Conservation (phyloP, 129 eudicot species). For the Oenanthe sinensis region DNA sequence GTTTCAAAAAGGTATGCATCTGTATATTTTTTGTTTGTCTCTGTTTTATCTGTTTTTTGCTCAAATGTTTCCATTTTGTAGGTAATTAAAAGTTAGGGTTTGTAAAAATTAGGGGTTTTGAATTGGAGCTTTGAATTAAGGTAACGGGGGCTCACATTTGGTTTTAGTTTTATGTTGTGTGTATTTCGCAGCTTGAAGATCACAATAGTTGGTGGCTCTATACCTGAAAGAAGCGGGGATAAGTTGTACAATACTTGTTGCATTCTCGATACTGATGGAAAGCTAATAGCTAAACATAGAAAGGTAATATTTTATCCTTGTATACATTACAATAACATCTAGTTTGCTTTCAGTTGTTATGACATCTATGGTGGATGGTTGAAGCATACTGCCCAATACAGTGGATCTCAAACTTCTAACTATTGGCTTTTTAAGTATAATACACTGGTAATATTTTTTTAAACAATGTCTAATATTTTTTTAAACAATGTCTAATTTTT, state of each 20-base stretch:
- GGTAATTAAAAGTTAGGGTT: too few species aligned
- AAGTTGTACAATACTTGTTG: conserved; percentile 83
- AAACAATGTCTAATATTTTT: not conserved
- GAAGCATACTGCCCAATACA: not conserved
- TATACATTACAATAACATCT: conserved; percentile 1
- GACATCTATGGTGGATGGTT: not conserved
- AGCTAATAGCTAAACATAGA: conserved; percentile 75
- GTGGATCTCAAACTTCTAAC: not conserved
- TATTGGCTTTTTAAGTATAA: not conserved
- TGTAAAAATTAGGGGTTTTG: too few species aligned
- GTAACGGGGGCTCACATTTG: too few species aligned
- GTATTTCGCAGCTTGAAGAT: too few species aligned
- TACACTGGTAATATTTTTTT: not conserved
- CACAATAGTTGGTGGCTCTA: conserved; percentile 97
- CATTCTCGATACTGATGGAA: conserved; percentile 70
- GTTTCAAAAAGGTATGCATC: too few species aligned
- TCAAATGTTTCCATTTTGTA: too few species aligned
- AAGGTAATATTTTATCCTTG: conserved; percentile 42
- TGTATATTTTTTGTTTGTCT: too few species aligned
- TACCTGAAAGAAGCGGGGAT: conserved; percentile 76
- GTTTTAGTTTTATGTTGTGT: too few species aligned
- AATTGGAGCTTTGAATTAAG: too few species aligned
- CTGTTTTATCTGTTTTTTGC: too few species aligned
- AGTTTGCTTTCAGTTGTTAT: not conserved
- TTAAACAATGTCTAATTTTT: not conserved